These are phyloP conservation scores for Nicotiana otophora DNA, from an alignment of 257 asterid species.

Conservation along the genomic window DNA sequence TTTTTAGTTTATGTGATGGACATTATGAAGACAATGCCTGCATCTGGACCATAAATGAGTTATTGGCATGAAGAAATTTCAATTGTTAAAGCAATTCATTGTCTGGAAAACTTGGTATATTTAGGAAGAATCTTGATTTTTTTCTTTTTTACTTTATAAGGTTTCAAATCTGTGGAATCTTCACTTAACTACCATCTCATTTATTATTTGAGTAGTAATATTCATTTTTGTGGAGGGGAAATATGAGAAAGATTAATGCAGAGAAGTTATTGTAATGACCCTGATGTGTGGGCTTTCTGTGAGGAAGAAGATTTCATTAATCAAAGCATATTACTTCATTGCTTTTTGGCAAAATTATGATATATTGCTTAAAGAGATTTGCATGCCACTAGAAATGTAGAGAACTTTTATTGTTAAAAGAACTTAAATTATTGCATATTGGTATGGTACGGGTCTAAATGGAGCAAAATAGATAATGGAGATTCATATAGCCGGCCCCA, in stretches of 20 bases:
- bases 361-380: not conserved
- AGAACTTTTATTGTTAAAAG: not conserved
- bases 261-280: not conserved
- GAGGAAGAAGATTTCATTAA: not conserved
- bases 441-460: not conserved
- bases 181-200: not conserved
- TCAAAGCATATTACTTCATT: not conserved
- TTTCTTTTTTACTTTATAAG: not conserved
- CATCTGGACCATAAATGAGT: not conserved
- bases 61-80: not conserved
- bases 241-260: not conserved
- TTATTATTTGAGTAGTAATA: not conserved
- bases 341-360: not conserved
- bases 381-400: not conserved
- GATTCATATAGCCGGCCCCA: not conserved
- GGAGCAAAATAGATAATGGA: not conserved
- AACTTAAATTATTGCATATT: not conserved
- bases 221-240: not conserved
- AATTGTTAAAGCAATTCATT: not conserved
- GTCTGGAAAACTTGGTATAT: not conserved
- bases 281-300: not conserved
- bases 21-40: not conserved
- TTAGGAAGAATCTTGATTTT: not conserved
- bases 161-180: not conserved
- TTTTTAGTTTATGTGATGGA: not conserved